phyloP scores from a whole-genome alignment of 2,329 filamentous ascomycete species.

The Setomelanomma holmii region DNA sequence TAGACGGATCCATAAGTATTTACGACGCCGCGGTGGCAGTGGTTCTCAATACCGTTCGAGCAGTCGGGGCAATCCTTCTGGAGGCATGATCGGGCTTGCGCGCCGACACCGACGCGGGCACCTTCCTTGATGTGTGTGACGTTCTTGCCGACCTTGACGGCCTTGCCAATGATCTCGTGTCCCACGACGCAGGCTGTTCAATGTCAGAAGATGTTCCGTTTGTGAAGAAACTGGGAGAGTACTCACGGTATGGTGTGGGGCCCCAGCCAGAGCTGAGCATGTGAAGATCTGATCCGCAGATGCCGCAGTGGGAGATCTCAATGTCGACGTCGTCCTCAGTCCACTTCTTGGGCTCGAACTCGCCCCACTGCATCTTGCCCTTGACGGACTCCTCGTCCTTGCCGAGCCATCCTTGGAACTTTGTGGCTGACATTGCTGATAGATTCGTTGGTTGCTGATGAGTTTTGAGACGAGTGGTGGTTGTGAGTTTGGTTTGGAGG shows the following conservation, averaged over 20 bases:
- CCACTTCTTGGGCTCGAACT: constrained; percentile 52
- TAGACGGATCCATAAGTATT: constrained; percentile 57
- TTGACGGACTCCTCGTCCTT: constrained; percentile 56
- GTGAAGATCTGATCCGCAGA: constrained; percentile 47
- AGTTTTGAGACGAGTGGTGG: background rate
- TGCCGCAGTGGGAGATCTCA: constrained; percentile 50
- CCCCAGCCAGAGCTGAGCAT: constrained; percentile 49
- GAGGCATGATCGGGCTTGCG: constrained; percentile 57
- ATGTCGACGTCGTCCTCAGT: constrained; percentile 71
- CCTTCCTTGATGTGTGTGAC: constrained; percentile 64
- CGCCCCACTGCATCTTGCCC: constrained; percentile 63
- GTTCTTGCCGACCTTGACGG: constrained; percentile 51
- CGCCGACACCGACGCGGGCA: constrained; percentile 63
- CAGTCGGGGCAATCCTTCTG: constrained; percentile 51
- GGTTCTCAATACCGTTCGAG: constrained; percentile 57
- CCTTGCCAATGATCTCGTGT: constrained; percentile 52
- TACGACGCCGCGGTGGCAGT: constrained; percentile 51
- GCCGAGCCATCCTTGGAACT: constrained; percentile 65
- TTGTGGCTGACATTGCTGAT: constrained; percentile 24
- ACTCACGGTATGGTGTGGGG: constrained; percentile 31
- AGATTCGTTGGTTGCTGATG: background rate
- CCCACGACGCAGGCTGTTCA: constrained; percentile 52
- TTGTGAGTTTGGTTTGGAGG: background rate
- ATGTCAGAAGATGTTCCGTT: constrained; percentile 15
- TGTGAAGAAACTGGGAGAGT: background rate